phyloP scores from a whole-genome alignment of 1,284 basidiomycete genomes.

The Neonothopanus nambi region DNA sequence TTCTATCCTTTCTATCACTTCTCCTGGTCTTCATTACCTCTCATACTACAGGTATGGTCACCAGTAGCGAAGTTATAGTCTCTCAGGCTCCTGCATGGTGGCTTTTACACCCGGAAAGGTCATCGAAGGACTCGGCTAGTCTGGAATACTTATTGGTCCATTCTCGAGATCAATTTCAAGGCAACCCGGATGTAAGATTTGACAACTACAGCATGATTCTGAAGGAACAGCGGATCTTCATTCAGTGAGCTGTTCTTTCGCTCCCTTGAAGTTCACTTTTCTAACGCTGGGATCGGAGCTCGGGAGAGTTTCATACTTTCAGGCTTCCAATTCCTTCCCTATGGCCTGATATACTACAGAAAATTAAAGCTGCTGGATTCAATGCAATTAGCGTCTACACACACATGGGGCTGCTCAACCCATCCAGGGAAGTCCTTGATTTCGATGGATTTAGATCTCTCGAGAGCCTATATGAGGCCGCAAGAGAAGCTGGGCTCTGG shows the following conservation, averaged over 20 bases:
- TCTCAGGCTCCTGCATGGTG: too few relatives aligned
- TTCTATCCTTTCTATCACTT: too few relatives aligned
- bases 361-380: conserved; percentile 78
- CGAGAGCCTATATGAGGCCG: conserved; percentile 62
- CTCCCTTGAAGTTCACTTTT: neutral
- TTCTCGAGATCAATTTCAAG: too few relatives aligned
- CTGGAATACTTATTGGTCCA: too few relatives aligned
- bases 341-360: conserved; percentile 84
- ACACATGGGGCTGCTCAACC: conserved; percentile 76
- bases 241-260: conserved; percentile 37
- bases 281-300: conserved; percentile 29
- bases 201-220: conserved; percentile 59
- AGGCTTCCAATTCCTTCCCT: conserved; percentile 76
- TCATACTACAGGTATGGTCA: too few relatives aligned
- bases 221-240: conserved; percentile 52
- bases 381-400: conserved; percentile 76
- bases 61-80: too few relatives aligned
- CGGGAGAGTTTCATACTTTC: conserved; percentile 84
- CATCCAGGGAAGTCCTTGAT: conserved; percentile 72
- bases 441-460: conserved; percentile 70
- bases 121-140: too few relatives aligned
- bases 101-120: too few relatives aligned
- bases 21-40: too few relatives aligned
- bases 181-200: conserved; percentile 41
- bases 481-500: conserved; percentile 61